These are phyloP conservation scores for Diplodia scrobiculata DNA, from an alignment of 2,329 filamentous ascomycete species.

Conservation along the genomic window DNA sequence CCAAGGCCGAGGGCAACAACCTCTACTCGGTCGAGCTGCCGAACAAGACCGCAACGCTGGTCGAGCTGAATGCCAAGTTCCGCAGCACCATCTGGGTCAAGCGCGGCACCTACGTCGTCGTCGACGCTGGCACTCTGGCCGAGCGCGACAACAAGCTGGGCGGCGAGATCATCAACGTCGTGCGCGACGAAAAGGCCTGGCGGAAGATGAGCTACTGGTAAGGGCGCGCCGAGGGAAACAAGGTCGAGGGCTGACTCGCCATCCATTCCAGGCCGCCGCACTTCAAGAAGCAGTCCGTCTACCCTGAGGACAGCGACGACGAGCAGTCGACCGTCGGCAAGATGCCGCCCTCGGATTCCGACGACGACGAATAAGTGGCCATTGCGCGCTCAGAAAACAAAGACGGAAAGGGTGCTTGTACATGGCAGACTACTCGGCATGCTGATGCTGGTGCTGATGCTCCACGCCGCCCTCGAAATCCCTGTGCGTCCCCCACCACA, in stretches of 20 bases:
- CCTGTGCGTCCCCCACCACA: conserved; percentile 60
- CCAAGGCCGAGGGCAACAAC: conserved; percentile 85
- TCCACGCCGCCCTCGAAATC: conserved; percentile 34
- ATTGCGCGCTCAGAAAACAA: neutral
- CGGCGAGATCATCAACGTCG: conserved; percentile 90
- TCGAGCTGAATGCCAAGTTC: conserved; percentile 82
- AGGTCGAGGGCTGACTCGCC: no score
- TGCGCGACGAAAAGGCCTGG: conserved; percentile 89
- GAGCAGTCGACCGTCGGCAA: conserved; percentile 80
- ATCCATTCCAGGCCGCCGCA: conserved; percentile 67
- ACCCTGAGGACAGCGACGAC: conserved; percentile 67
- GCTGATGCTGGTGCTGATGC: conserved; percentile 30
- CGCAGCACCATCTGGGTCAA: conserved; percentile 93
- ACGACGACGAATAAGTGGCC: conserved; percentile 53
- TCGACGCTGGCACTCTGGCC: conserved; percentile 69
- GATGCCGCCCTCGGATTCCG: conserved; percentile 80
- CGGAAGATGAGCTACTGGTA: conserved; percentile 83
- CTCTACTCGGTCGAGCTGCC: conserved; percentile 79
- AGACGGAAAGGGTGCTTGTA: neutral
- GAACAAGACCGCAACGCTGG: conserved; percentile 63
- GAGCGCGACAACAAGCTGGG: conserved; percentile 73
- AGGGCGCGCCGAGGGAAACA: conserved; percentile 26
- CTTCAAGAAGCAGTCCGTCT: conserved; percentile 66
- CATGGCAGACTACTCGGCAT: conserved; percentile 38
- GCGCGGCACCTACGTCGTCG: conserved; percentile 80